Evolutionary conservation across 306 rosid species (phyloP).

Genomic region (Notholithocarpus densiflorus): DNA sequence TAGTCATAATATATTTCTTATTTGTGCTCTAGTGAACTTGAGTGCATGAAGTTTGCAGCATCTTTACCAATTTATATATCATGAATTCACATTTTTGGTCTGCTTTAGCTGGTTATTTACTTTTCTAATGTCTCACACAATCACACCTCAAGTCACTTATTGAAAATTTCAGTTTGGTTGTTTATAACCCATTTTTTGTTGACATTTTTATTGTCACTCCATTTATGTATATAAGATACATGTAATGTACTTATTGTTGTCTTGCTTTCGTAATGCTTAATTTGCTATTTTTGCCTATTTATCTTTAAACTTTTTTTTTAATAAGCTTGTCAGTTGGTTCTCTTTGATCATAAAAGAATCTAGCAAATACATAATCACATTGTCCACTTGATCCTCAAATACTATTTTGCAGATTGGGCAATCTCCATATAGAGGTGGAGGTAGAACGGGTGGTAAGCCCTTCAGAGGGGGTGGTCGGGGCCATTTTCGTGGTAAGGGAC

Average conservation of each 20-base stretch:
- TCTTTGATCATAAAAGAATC: constrained; percentile 1
- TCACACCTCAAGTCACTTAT: background rate
- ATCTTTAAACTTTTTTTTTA: background rate
- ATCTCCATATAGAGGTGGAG: constrained; percentile 64
- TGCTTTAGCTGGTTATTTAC: background rate
- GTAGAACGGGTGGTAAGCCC: constrained; percentile 65
- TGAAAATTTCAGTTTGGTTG: background rate
- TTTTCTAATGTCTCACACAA: background rate
- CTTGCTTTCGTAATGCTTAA: background rate
- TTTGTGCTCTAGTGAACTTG: background rate
- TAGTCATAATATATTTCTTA: background rate
- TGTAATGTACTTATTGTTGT: background rate
- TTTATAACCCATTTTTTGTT: constrained; percentile 12
- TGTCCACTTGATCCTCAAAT: constrained; percentile 41
- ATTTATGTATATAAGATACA: background rate
- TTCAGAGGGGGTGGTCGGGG: constrained; percentile 68
- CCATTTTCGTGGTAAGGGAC: constrained; percentile 48
- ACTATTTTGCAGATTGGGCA: constrained; percentile 55
- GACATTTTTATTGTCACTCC: background rate
- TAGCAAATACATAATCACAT: constrained; percentile 23
- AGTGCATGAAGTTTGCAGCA: background rate
- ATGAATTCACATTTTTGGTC: background rate
- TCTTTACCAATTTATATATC: background rate
- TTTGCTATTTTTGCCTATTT: background rate
- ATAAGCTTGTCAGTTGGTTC: background rate